These are phyloP conservation scores for Amanita muscaria DNA, from an alignment of 768 basidiomycete species.

Conservation along the genomic window DNA sequence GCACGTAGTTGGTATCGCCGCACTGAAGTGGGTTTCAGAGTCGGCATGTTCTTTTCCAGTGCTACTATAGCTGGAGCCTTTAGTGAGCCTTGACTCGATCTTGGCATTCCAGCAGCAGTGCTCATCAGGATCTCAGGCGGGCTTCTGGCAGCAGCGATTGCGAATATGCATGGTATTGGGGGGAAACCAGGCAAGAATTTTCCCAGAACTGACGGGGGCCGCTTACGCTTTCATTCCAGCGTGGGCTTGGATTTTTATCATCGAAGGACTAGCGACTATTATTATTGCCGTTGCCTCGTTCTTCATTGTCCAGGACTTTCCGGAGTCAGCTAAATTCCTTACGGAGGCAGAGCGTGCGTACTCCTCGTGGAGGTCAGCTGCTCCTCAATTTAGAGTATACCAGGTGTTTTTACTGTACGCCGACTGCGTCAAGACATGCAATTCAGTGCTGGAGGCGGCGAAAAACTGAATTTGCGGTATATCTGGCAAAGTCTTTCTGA, in stretches of 20 bases:
- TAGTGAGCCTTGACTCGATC: conserved; percentile 31
- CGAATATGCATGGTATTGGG: conserved; percentile 62
- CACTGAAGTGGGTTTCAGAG: conserved; percentile 61
- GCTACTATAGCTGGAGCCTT: conserved; percentile 75
- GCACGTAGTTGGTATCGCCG: conserved; percentile 79
- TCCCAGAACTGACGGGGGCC: too few species aligned
- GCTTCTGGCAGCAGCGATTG: conserved; percentile 55
- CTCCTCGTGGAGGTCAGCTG: too few species aligned
- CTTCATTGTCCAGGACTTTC: conserved; percentile 74
- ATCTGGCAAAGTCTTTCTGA: conserved; percentile 54
- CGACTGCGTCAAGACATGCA: conserved; percentile 58
- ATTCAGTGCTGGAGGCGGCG: conserved; percentile 58
- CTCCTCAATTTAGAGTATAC: neutral
- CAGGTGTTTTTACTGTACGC: conserved; percentile 55
- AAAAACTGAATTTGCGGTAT: conserved; percentile 44
- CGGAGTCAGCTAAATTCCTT: conserved; percentile 66
- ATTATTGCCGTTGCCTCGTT: conserved; percentile 49
- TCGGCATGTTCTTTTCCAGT: conserved; percentile 73
- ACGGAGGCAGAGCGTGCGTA: conserved; percentile 49
- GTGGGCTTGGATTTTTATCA: conserved; percentile 68
- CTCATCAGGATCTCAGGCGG: conserved; percentile 34
- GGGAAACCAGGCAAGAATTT: conserved; percentile 43
- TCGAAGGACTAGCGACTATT: conserved; percentile 66
- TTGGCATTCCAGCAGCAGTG: neutral
- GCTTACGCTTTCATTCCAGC: conserved; percentile 17